phyloP scores from a whole-genome alignment of 129 eudicot species.

The carrot (Daucus carota) region DH1_v3.0 NC_030381.2:5034001-5034500 shows the following conservation, averaged over 20 bases:
- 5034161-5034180: background rate
- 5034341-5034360: background rate
- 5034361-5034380: background rate
- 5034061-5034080: conserved; percentile 7
- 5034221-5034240: conserved; percentile 4
- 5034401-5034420: background rate
- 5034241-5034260: background rate
- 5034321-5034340: background rate
- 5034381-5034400: background rate
- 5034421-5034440: background rate
- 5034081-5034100: background rate
- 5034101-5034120: background rate
- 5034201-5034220: background rate
- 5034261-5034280: background rate
- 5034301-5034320: background rate
- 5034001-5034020: conserved; percentile 7
- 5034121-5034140: background rate
- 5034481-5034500: conserved; percentile 7
- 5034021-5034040: conserved; percentile 4
- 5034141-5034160: background rate
- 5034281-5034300: background rate
- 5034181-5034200: background rate
- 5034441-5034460: background rate
- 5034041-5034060: conserved; percentile 1
- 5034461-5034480: background rate